phyloP scores from a whole-genome alignment of 306 rosid genomes.

The Castanea sativa region DNA sequence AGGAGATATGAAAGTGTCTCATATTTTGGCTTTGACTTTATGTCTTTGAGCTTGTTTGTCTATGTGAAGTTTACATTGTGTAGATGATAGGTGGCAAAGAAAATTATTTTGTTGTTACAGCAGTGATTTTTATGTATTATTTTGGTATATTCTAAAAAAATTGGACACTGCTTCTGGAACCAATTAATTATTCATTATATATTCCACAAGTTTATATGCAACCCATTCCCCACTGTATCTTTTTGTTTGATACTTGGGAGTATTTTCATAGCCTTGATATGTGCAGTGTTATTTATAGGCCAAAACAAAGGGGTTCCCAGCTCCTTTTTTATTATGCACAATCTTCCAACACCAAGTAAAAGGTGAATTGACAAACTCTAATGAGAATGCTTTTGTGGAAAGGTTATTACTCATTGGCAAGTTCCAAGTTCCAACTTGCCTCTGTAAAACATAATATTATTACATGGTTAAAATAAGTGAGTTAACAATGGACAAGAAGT shows the following conservation, averaged over 20 bases:
- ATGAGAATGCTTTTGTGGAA: too few relatives aligned
- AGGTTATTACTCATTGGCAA: too few relatives aligned
- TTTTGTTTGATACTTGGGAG: background rate
- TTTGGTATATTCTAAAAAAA: background rate
- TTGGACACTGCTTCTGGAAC: background rate
- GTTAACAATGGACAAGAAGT: too few relatives aligned
- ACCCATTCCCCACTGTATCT: background rate
- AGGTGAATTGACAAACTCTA: too few relatives aligned
- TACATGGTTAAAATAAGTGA: too few relatives aligned
- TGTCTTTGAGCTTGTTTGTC: conserved; percentile 18
- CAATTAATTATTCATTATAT: background rate
- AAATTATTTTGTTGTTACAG: conserved; percentile 11
- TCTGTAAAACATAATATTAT: too few relatives aligned
- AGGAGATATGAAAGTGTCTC: conserved; percentile 21
- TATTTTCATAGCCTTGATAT: too few relatives aligned
- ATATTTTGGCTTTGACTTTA: conserved; percentile 8
- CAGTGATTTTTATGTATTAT: conserved; percentile 4
- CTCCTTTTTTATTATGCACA: too few relatives aligned
- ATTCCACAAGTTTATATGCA: background rate
- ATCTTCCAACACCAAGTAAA: too few relatives aligned
- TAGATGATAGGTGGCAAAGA: conserved; percentile 2
- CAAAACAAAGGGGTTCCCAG: too few relatives aligned
- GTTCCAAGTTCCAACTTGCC: too few relatives aligned
- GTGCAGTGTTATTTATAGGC: too few relatives aligned
- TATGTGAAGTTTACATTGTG: conserved; percentile 4